Percentiles rank a stretch among this genome's conserved stretches.
Evolutionary conservation across 345 rosid species (phyloP).

Genomic region (Abelmoschus esculentus): DNA sequence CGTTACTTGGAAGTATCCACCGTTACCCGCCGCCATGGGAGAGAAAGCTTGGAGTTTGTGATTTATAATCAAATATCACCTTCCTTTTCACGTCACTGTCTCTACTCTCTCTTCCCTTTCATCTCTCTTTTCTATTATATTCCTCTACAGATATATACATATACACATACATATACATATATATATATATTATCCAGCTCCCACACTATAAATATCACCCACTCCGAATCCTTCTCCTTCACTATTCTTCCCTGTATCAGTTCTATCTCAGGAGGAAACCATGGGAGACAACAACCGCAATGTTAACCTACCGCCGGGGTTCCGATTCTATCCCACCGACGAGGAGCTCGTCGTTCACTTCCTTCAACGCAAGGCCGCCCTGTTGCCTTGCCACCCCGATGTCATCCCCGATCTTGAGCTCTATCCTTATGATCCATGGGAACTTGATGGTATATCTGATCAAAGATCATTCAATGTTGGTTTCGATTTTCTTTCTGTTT

Average conservation of each 20-base stretch:
- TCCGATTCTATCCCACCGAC: conserved; percentile 76
- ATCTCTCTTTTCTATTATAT: neutral
- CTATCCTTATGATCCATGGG: conserved; percentile 89
- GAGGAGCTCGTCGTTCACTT: conserved; percentile 93
- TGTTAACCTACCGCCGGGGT: conserved; percentile 80
- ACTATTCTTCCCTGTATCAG: conserved; percentile 3
- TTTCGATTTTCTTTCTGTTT: neutral
- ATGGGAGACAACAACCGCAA: conserved; percentile 35
- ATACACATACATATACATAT: too few relatives aligned
- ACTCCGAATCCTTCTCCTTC: conserved; percentile 13
- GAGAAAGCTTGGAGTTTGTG: neutral
- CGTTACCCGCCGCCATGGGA: conserved; percentile 29
- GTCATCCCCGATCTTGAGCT: conserved; percentile 94
- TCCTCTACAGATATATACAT: too few relatives aligned
- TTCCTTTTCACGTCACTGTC: conserved; percentile 42
- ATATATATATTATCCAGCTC: neutral
- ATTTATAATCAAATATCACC: conserved; percentile 14
- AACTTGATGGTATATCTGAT: conserved; percentile 55
- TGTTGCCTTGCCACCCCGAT: conserved; percentile 80
- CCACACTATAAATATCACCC: conserved; percentile 26
- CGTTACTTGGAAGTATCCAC: conserved; percentile 30
- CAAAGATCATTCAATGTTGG: too few relatives aligned
- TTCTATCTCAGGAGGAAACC: too few relatives aligned
- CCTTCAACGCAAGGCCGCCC: conserved; percentile 81
- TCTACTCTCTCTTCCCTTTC: neutral